phyloP scores from a whole-genome alignment of 2,329 filamentous ascomycete species.

The Aaosphaeria arxii region DNA sequence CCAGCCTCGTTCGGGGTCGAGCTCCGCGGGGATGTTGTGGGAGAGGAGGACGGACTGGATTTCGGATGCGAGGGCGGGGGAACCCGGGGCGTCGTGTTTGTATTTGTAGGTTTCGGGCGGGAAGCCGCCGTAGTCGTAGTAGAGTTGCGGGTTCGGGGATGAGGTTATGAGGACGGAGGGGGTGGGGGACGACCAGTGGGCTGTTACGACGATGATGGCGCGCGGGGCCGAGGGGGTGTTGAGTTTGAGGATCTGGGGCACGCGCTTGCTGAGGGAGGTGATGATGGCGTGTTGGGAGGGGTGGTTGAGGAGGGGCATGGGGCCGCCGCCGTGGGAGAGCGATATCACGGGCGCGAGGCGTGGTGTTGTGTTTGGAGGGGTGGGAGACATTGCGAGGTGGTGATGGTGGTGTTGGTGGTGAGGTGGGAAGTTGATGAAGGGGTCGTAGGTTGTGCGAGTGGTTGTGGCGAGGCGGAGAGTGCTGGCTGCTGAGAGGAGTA shows the following conservation, averaged over 20 bases:
- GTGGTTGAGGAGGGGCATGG: slow-evolving; percentile 58
- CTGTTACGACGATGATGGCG: slow-evolving; percentile 57
- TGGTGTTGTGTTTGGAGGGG: slow-evolving; percentile 25
- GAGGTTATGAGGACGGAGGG: slow-evolving; percentile 51
- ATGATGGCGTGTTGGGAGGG: slow-evolving; percentile 51
- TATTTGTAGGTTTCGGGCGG: slow-evolving; percentile 55
- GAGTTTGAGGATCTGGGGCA: slow-evolving; percentile 56
- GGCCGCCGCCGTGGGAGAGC: slow-evolving; percentile 46
- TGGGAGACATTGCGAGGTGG: slow-evolving; percentile 24
- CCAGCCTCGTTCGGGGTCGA: slow-evolving; percentile 41
- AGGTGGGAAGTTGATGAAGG: not conserved
- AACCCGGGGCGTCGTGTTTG: slow-evolving; percentile 56
- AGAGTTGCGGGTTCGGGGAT: slow-evolving; percentile 45
- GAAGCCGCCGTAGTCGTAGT: slow-evolving; percentile 61
- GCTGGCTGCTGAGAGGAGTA: too few species aligned
- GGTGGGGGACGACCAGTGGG: slow-evolving; percentile 54
- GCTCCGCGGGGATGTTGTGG: slow-evolving; percentile 20
- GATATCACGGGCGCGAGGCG: slow-evolving; percentile 38
- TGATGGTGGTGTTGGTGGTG: slow-evolving; percentile 4
- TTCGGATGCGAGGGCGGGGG: slow-evolving; percentile 50
- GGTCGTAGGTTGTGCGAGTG: too few species aligned
- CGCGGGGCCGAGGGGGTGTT: slow-evolving; percentile 48
- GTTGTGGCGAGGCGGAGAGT: too few species aligned
- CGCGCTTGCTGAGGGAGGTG: slow-evolving; percentile 50
- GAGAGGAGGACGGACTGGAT: slow-evolving; percentile 19